Base-by-base conservation (phyloP, 345 rosid genomes). In the Euphorbia pulcherrima region DNA sequence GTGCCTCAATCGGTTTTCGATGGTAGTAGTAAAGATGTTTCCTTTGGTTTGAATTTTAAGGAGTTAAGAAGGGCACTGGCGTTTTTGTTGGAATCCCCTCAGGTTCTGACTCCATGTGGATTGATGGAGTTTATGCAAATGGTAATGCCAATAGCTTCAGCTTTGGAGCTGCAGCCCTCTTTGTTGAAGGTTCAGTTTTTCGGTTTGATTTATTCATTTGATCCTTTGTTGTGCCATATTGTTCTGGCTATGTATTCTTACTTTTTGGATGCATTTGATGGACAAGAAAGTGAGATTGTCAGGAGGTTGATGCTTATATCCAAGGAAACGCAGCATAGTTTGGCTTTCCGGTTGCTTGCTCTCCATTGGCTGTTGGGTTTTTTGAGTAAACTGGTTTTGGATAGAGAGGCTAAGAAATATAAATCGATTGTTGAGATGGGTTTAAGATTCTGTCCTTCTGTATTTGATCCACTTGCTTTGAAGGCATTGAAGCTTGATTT, bases 401-500 rank as follows among this genome's bases (percentile, higher is more conserved):
- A 66, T 72, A 79, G 81, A 67, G 87, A 85, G 75, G 47, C 67
- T 67, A 84, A 66, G 76, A 86, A 84, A 82, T 84, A 72, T 74
- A 86, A 77, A 65, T 72, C 82, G 4, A 69, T 88, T 59, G 72
- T 85, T 18, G 80, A 83, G 67, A 83, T 82, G 83, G 88, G 90
- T 69, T 83, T 71, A 71, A 84, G 83, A 77, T 88, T 88, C 72
- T 86, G 83, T 84, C 90, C 90, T 2, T 65, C 74, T n/a, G 87
- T 91, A n/a, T 94, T 89, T 74, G 97, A 94, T 74, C 90, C 99
- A 29, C 96, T 94, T 62, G 88, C 97, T 6, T 81, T 89, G 79
- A 91, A 91, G 80, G 86, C 86, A 0, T 71, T 89, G 81, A 94
- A 89, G 82, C 90, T 94, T 62, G 99, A 94, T 83, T 67, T 94